A percentile compares a stretch with the other conserved stretches of the same genome.
Evolutionary conservation across 1,284 basidiomycete species (phyloP).

Genomic region (Mycena sp.): DNA sequence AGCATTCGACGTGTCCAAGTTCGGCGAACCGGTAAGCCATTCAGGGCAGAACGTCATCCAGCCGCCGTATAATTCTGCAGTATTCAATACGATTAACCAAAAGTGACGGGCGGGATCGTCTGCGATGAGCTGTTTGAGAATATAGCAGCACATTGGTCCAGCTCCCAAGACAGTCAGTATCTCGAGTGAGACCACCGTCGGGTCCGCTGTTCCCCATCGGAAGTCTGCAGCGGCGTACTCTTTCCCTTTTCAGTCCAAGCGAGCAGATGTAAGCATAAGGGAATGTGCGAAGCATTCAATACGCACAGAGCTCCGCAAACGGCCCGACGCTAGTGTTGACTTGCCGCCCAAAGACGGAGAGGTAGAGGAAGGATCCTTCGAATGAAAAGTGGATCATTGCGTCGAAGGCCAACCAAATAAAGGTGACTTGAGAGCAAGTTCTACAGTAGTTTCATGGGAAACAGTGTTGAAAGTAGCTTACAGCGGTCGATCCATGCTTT

Average conservation of each 20-base stretch:
- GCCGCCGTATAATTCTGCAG: slow-evolving; percentile 45
- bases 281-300: slow-evolving; percentile 6
- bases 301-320: slow-evolving; percentile 82
- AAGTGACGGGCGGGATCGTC: slow-evolving; percentile 77
- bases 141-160: slow-evolving; percentile 75
- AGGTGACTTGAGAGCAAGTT: slow-evolving; percentile 1
- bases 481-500: slow-evolving; percentile 63
- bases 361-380: slow-evolving; percentile 76
- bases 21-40: slow-evolving; percentile 82
- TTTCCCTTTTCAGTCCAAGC: slow-evolving; percentile 8
- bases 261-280: background rate
- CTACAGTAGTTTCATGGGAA: slow-evolving; percentile 54
- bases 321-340: slow-evolving; percentile 75
- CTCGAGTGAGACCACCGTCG: slow-evolving; percentile 83
- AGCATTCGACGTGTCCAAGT: slow-evolving; percentile 73
- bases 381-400: slow-evolving; percentile 82
- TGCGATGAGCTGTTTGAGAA: slow-evolving; percentile 69
- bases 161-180: slow-evolving; percentile 83
- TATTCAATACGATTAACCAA: slow-evolving; percentile 73
- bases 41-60: slow-evolving; percentile 90
- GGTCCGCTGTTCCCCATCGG: slow-evolving; percentile 82
- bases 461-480: slow-evolving; percentile 41
- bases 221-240: slow-evolving; percentile 79
- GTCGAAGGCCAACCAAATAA: slow-evolving; percentile 68
- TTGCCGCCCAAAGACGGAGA: slow-evolving; percentile 76